Evolutionary conservation across 495 filamentous ascomycete genomes (phyloP).

Genomic region (Aspergillus sparsus): DNA sequence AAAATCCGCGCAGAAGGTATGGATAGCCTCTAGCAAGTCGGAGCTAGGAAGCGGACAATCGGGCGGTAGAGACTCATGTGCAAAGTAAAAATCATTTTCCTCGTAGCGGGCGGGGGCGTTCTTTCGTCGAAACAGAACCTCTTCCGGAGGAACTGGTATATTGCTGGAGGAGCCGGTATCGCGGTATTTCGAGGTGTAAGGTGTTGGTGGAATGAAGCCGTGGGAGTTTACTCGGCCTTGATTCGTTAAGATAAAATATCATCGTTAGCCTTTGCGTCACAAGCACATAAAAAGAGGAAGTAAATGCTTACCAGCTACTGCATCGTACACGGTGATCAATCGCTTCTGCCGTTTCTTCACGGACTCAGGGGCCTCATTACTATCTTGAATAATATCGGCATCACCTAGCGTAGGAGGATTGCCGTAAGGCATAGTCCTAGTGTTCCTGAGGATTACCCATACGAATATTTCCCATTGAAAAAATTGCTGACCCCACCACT

Average conservation of each 20-base stretch:
- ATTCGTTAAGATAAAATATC: not conserved
- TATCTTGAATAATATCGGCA: not conserved
- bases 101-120: slow-evolving; percentile 63
- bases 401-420: not conserved
- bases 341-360: not conserved
- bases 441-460: not conserved
- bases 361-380: not conserved
- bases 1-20: slow-evolving; percentile 72
- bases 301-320: not conserved
- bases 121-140: slow-evolving; percentile 67
- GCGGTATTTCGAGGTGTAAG: slow-evolving; percentile 44
- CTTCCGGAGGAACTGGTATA: slow-evolving; percentile 64
- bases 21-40: slow-evolving; percentile 74
- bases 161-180: slow-evolving; percentile 55
- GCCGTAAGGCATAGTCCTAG: slow-evolving; percentile 2
- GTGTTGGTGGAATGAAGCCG: slow-evolving; percentile 42
- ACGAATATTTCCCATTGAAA: not conserved
- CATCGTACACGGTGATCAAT: not conserved
- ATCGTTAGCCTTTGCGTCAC: not conserved
- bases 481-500: not conserved
- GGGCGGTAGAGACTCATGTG: slow-evolving; percentile 54
- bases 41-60: slow-evolving; percentile 63
- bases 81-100: slow-evolving; percentile 73
- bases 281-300: not conserved
- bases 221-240: slow-evolving; percentile 53